Evolutionary conservation across 495 filamentous ascomycete species (phyloP).

Genomic region (Podospora sp.): DNA sequence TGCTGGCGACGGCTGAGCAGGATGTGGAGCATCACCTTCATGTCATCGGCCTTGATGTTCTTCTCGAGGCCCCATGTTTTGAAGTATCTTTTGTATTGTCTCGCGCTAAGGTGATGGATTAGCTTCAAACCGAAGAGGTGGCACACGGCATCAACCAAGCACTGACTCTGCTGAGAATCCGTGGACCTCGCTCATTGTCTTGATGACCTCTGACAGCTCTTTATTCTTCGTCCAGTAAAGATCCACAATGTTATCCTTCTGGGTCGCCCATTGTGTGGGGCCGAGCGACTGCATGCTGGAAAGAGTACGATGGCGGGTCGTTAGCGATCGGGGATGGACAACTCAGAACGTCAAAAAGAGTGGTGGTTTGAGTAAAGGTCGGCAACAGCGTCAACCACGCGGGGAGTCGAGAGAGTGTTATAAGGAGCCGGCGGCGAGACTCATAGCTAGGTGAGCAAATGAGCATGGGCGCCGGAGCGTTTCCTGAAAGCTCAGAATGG

Average conservation of each 20-base stretch:
- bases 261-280: constrained; percentile 21
- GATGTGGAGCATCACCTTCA: constrained; percentile 31
- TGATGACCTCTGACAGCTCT: constrained; percentile 28
- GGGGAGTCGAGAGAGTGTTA: not conserved
- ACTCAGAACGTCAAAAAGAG: not conserved
- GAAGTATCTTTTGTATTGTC: constrained; percentile 36
- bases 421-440: not conserved
- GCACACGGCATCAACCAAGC: not conserved
- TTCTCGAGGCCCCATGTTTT: constrained; percentile 33
- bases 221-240: constrained; percentile 28
- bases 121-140: not conserved
- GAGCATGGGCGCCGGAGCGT: not conserved
- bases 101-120: constrained; percentile 21
- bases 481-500: not conserved
- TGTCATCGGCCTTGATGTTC: constrained; percentile 30
- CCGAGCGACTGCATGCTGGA: not conserved
- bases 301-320: not conserved
- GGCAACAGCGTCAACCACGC: not conserved
- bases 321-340: not conserved
- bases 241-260: constrained; percentile 26
- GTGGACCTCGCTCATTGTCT: constrained; percentile 25
- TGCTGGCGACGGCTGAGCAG: constrained; percentile 16
- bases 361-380: not conserved
- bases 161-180: constrained; percentile 31
- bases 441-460: not conserved